phyloP scores from a whole-genome alignment of 1,139 yeast species.

The Kazachstania sp. region DNA sequence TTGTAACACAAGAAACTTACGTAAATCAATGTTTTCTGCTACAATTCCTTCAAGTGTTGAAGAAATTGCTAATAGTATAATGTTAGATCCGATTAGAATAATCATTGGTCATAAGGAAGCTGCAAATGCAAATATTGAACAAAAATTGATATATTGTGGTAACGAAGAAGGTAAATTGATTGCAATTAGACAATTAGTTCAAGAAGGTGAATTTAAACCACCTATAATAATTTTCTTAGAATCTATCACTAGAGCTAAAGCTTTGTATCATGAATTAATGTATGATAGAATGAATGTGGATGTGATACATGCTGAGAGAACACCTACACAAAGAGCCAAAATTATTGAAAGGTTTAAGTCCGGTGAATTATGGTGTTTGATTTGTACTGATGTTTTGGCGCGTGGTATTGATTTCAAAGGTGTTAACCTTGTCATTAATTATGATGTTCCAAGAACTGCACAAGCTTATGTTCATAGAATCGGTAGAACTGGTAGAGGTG shows the following conservation, averaged over 20 bases:
- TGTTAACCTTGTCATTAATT: slow-evolving; percentile 86
- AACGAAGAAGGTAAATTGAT: slow-evolving; percentile 89
- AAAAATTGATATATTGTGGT: slow-evolving; percentile 78
- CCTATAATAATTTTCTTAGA: slow-evolving; percentile 91
- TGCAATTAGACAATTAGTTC: slow-evolving; percentile 83
- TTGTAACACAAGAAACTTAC: slow-evolving; percentile 41
- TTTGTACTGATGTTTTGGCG: slow-evolving; percentile 91
- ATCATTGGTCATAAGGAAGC: slow-evolving; percentile 94
- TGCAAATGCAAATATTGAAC: slow-evolving; percentile 77
- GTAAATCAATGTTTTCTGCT: slow-evolving; percentile 84
- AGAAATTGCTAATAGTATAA: slow-evolving; percentile 74
- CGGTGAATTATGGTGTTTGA: slow-evolving; percentile 93
- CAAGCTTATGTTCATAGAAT: slow-evolving; percentile 96
- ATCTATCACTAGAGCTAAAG: slow-evolving; percentile 89
- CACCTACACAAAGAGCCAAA: slow-evolving; percentile 79
- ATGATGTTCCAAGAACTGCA: slow-evolving; percentile 90
- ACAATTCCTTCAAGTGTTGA: slow-evolving; percentile 93
- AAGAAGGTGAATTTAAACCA: slow-evolving; percentile 79
- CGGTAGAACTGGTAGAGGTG: slow-evolving; percentile 98
- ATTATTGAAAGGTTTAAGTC: slow-evolving; percentile 74
- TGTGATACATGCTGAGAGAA: slow-evolving; percentile 91
- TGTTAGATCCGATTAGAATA: slow-evolving; percentile 72
- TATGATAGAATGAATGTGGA: slow-evolving; percentile 91
- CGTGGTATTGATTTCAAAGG: slow-evolving; percentile 98
- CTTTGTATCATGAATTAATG: slow-evolving; percentile 80